Percentiles rank a stretch among this genome's conserved stretches.
phyloP scores from a whole-genome alignment of 345 rosid species.

The Iberis pinnata region DNA sequence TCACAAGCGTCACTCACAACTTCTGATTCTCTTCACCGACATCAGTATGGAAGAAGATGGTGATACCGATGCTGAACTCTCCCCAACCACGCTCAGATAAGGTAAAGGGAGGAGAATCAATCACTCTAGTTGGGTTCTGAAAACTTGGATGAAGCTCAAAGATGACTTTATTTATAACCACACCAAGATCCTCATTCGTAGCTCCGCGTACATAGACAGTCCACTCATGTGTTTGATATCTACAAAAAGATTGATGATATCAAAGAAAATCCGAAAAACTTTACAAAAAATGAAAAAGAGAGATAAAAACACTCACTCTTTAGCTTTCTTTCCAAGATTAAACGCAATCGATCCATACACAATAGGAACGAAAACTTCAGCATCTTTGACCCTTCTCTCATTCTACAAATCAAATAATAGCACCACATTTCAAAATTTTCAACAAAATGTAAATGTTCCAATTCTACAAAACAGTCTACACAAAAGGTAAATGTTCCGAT shows the following conservation, averaged over 20 bases:
- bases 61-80: slow-evolving; percentile 66
- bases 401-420: slow-evolving; percentile 28
- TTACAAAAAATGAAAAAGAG: neutral
- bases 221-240: slow-evolving; percentile 79
- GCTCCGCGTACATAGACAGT: slow-evolving; percentile 75
- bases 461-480: neutral
- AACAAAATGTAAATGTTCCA: neutral
- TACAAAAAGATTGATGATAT: slow-evolving; percentile 16
- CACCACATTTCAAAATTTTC: neutral
- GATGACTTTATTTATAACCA: slow-evolving; percentile 52
- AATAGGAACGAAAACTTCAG: slow-evolving; percentile 60
- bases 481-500: slow-evolving; percentile 1
- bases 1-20: slow-evolving; percentile 42
- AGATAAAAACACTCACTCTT: slow-evolving; percentile 41
- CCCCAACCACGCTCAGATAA: slow-evolving; percentile 89
- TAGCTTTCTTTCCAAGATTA: slow-evolving; percentile 68
- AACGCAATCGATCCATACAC: slow-evolving; percentile 74
- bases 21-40: slow-evolving; percentile 59
- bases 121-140: slow-evolving; percentile 54
- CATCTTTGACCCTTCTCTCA: slow-evolving; percentile 45
- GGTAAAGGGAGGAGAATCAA: slow-evolving; percentile 69
- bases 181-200: slow-evolving; percentile 62
- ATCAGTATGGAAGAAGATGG: slow-evolving; percentile 60
- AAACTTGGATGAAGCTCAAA: slow-evolving; percentile 85
- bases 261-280: neutral